These are phyloP conservation scores for Epichloe gansuensis DNA, from an alignment of 2,329 filamentous ascomycete genomes.

Conservation along the genomic window DNA sequence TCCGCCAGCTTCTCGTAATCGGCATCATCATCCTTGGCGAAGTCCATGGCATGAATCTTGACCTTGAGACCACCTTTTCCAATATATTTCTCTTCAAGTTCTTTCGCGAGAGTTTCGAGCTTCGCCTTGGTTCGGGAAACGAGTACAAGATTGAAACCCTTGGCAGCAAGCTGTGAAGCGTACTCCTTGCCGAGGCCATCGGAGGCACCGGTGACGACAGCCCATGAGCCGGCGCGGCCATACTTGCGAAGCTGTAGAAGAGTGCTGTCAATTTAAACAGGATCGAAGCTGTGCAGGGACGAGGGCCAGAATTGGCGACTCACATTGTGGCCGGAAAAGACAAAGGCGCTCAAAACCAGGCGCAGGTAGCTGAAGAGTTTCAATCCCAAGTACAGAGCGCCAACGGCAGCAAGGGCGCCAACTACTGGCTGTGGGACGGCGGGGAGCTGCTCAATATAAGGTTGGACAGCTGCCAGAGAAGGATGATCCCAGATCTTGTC, in stretches of 20 bases:
- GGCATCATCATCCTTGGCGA: constrained; percentile 59
- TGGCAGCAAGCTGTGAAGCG: constrained; percentile 73
- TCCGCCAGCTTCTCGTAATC: constrained; percentile 67
- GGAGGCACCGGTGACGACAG: constrained; percentile 84
- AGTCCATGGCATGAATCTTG: constrained; percentile 85
- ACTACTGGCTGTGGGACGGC: constrained; percentile 31
- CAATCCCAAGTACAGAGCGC: constrained; percentile 43
- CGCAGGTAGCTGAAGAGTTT: constrained; percentile 46
- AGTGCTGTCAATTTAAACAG: background rate
- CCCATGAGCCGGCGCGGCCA: constrained; percentile 86
- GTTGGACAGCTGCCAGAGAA: background rate
- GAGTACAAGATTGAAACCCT: constrained; percentile 90
- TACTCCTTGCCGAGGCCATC: constrained; percentile 97
- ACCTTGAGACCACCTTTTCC: constrained; percentile 47
- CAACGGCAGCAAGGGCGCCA: constrained; percentile 38
- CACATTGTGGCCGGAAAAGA: constrained; percentile 52
- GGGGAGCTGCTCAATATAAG: constrained; percentile 13
- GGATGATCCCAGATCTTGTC: constrained; percentile 12
- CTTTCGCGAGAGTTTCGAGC: constrained; percentile 60
- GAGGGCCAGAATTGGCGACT: constrained; percentile 13
- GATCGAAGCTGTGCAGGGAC: too few relatives aligned
- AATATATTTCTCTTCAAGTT: constrained; percentile 60
- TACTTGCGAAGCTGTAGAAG: constrained; percentile 65
- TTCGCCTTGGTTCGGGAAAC: constrained; percentile 94
- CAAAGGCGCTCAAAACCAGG: constrained; percentile 54